These are phyloP conservation scores for Heritiera fomes DNA, from an alignment of 345 rosid genomes.

Conservation along the genomic window DNA sequence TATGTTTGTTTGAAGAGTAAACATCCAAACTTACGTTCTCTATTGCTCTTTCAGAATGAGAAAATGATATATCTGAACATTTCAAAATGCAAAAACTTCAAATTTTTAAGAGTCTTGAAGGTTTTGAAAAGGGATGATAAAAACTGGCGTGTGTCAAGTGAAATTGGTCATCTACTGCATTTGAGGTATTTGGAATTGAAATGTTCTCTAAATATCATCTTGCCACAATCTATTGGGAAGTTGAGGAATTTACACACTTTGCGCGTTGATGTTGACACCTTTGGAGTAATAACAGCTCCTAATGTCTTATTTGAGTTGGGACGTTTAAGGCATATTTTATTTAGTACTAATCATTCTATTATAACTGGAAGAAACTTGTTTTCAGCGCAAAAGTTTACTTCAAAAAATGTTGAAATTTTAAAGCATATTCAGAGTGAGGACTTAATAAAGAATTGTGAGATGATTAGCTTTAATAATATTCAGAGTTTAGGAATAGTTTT, in stretches of 20 bases:
- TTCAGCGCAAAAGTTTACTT: background rate
- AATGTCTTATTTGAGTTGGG: background rate
- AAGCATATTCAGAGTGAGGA: background rate
- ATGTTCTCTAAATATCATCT: background rate
- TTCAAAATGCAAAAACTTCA: background rate
- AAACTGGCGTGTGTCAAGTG: background rate
- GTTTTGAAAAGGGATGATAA: fast-evolving
- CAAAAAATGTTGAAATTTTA: background rate
- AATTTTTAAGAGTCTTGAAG: background rate
- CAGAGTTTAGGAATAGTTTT: background rate
- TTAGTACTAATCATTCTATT: too few species aligned
- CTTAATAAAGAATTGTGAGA: background rate
- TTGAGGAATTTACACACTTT: background rate
- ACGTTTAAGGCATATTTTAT: background rate
- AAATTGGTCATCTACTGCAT: background rate
- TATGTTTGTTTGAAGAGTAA: background rate
- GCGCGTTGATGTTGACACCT: background rate
- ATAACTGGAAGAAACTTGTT: too few species aligned
- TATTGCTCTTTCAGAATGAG: too few species aligned
- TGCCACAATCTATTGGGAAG: background rate
- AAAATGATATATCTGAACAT: too few species aligned
- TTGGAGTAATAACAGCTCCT: background rate
- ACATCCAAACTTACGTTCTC: background rate
- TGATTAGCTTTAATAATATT: background rate
- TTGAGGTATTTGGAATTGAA: background rate